phyloP scores from a whole-genome alignment of 2,329 filamentous ascomycete genomes.

The Aspergillus uvarum region DNA sequence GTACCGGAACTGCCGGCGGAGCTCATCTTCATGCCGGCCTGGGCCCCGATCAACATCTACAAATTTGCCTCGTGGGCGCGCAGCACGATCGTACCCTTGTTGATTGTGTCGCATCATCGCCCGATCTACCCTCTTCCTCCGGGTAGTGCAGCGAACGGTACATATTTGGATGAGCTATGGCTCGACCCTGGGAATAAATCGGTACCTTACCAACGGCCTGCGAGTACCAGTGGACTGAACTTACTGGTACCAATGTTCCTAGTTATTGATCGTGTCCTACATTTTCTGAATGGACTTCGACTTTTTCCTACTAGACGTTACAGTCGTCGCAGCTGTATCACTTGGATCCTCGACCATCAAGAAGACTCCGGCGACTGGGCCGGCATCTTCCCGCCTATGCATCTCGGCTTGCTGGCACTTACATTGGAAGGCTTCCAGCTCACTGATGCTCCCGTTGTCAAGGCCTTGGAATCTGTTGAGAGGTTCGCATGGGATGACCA shows the following conservation, averaged over 20 bases:
- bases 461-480: slow-evolving; percentile 29
- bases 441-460: slow-evolving; percentile 17
- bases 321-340: slow-evolving; percentile 22
- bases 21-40: slow-evolving; percentile 31
- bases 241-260: slow-evolving; percentile 3
- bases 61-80: slow-evolving; percentile 24
- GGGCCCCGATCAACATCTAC: slow-evolving; percentile 33
- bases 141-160: slow-evolving; percentile 11
- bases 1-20: slow-evolving; percentile 36
- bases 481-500: slow-evolving; percentile 23
- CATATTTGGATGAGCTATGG: slow-evolving; percentile 38
- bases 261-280: slow-evolving; percentile 20
- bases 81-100: slow-evolving; percentile 12
- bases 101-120: slow-evolving; percentile 25
- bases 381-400: slow-evolving; percentile 33
- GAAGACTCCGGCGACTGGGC: slow-evolving; percentile 32
- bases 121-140: slow-evolving; percentile 33
- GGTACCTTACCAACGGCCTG: slow-evolving; percentile 18
- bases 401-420: slow-evolving; percentile 27
- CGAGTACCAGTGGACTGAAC: slow-evolving; percentile 1
- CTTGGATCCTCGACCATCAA: slow-evolving; percentile 36
- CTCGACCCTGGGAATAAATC: slow-evolving; percentile 21
- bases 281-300: slow-evolving; percentile 15
- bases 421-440: slow-evolving; percentile 27
- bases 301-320: slow-evolving; percentile 8